Conservation (phyloP, 176 grass and related monocot genomes). For the Alloteropsis semialata region DNA sequence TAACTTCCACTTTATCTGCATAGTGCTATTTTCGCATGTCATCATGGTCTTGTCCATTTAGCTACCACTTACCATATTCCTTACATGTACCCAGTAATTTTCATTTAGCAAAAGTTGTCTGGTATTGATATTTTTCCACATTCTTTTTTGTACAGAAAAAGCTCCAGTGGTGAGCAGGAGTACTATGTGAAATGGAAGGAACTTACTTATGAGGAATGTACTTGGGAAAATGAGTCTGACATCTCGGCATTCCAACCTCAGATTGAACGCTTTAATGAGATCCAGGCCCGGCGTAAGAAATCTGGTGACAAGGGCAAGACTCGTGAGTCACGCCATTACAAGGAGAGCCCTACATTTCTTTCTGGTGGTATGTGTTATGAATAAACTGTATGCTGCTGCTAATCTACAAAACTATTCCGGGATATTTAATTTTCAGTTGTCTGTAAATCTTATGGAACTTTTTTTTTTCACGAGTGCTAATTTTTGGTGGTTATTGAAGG, state of each 20-base stretch:
- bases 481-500: constrained; percentile 57
- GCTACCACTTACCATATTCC: constrained; percentile 21
- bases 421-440: constrained; percentile 38
- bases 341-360: constrained; percentile 73
- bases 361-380: constrained; percentile 54
- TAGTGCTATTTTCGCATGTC: constrained; percentile 1
- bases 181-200: constrained; percentile 99
- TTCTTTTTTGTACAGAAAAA: constrained; percentile 53
- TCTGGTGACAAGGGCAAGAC: constrained; percentile 50
- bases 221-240: constrained; percentile 83
- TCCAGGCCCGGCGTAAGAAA: constrained; percentile 66
- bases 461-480: constrained; percentile 10
- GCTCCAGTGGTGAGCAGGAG: constrained; percentile 46
- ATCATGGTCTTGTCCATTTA: constrained; percentile 12
- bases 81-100: constrained; percentile 3
- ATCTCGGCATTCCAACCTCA: constrained; percentile 82
- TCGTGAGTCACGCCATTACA: constrained; percentile 39
- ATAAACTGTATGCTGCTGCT: constrained; percentile 14
- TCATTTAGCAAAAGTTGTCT: constrained; percentile 6
- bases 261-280: constrained; percentile 72
- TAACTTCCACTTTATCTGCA: constrained; percentile 13
- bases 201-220: constrained; percentile 93
- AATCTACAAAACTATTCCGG: constrained; percentile 12
- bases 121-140: constrained; percentile 22
- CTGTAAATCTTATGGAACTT: background rate